phyloP scores from a whole-genome alignment of 345 rosid genomes.

The Trapa incisa region DNA sequence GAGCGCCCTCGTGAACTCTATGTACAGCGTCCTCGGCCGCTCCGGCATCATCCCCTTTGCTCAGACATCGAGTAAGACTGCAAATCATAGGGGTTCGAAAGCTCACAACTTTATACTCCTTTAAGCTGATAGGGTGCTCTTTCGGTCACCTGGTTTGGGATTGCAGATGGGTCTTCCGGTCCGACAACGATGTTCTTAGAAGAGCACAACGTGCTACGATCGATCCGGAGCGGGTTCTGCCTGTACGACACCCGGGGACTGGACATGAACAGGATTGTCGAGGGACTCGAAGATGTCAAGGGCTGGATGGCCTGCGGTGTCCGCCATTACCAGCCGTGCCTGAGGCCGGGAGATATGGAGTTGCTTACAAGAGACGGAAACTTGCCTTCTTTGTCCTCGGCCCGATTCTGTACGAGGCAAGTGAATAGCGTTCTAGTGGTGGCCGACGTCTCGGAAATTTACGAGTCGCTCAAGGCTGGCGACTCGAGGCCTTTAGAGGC shows the following conservation, averaged over 20 bases:
- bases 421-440: conserved; percentile 43
- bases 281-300: conserved; percentile 32
- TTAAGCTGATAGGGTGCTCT: no score
- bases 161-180: conserved; percentile 19
- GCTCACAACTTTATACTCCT: no score
- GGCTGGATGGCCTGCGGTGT: conserved; percentile 42
- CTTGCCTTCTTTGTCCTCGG: conserved; percentile 12
- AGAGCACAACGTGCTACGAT: conserved; percentile 52
- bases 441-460: conserved; percentile 29
- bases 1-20: conserved; percentile 46
- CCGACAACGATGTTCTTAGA: conserved; percentile 35
- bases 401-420: conserved; percentile 30
- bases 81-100: no score
- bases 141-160: background rate
- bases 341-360: conserved; percentile 21
- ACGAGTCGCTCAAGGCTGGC: conserved; percentile 27
- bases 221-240: conserved; percentile 37
- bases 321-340: conserved; percentile 43
- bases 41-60: conserved; percentile 43
- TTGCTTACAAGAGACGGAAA: conserved; percentile 14
- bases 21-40: conserved; percentile 55
- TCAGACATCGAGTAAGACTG: conserved; percentile 29
- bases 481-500: conserved; percentile 34
- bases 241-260: conserved; percentile 46
- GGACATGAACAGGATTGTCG: conserved; percentile 11